Evolutionary conservation across 2,329 filamentous ascomycete genomes (phyloP).

Genomic region (Trichoderma sp.): DNA sequence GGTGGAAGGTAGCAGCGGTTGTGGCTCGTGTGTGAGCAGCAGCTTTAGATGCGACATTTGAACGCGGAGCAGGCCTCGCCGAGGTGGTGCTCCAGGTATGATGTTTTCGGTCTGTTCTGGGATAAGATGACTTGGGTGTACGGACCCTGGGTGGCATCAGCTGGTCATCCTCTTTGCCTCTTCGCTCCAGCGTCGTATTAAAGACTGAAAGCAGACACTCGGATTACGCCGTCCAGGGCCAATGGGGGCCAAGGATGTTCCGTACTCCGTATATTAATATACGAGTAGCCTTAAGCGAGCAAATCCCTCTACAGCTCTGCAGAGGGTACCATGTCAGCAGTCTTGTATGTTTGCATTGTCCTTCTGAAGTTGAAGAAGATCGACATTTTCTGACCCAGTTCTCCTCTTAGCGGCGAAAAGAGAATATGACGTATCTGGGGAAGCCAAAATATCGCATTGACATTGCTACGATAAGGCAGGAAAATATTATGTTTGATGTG

Average conservation of each 20-base stretch:
- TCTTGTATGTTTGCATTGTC: neutral
- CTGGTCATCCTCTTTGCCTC: neutral
- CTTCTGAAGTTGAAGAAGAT: neutral
- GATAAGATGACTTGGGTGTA: neutral
- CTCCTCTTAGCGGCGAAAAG: neutral
- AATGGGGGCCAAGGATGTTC: neutral
- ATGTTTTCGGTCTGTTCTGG: neutral
- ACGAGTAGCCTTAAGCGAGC: neutral
- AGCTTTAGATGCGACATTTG: neutral
- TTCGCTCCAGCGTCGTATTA: neutral
- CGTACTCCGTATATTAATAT: neutral
- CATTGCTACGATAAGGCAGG: neutral
- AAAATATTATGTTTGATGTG: neutral
- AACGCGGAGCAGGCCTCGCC: neutral
- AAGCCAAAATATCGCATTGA: neutral
- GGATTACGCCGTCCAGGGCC: neutral
- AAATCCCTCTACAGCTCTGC: neutral
- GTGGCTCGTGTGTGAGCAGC: neutral
- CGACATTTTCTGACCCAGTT: neutral
- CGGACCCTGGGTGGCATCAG: neutral
- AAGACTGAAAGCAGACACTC: neutral
- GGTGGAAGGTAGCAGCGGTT: neutral
- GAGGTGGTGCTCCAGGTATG: neutral
- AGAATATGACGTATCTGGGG: neutral
- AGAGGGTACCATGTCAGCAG: neutral